These are phyloP conservation scores for Udeniomyces megalosporus DNA, from an alignment of 768 basidiomycete species.

Conservation along the genomic window DNA sequence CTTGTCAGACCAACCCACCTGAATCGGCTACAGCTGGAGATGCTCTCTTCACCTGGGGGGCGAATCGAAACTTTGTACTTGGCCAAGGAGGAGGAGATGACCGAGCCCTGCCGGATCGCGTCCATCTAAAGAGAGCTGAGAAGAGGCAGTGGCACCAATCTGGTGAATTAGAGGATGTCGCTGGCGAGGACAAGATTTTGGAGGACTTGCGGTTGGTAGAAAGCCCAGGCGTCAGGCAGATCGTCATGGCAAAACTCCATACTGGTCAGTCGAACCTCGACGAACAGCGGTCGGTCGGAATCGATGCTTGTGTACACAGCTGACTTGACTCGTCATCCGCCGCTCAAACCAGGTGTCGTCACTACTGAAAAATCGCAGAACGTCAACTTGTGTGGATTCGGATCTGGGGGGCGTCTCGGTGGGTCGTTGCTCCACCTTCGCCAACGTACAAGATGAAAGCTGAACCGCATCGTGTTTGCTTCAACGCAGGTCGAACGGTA, in stretches of 20 bases:
- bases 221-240: conserved; percentile 45
- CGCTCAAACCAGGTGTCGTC: conserved; percentile 35
- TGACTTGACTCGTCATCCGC: neutral
- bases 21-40: conserved; percentile 23
- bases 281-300: too few species aligned
- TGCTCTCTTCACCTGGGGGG: conserved; percentile 67
- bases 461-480: neutral
- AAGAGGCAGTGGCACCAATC: neutral
- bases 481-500: conserved; percentile 45
- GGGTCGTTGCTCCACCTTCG: too few species aligned
- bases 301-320: neutral
- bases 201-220: conserved; percentile 32
- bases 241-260: conserved; percentile 76
- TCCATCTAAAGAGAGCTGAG: conserved; percentile 34
- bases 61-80: conserved; percentile 74
- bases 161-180: conserved; percentile 7
- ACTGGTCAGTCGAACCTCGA: conserved; percentile 40
- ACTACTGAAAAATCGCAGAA: conserved; percentile 61
- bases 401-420: conserved; percentile 61
- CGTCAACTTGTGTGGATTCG: conserved; percentile 74
- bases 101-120: conserved; percentile 58
- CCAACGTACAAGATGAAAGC: neutral
- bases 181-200: conserved; percentile 22
- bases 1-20: conserved; percentile 26
- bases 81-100: conserved; percentile 69